Evolutionary conservation across 2,329 filamentous ascomycete species (phyloP), one percentile per base, ranked within the genome.

Genomic region (Alternaria sp.): DNA sequence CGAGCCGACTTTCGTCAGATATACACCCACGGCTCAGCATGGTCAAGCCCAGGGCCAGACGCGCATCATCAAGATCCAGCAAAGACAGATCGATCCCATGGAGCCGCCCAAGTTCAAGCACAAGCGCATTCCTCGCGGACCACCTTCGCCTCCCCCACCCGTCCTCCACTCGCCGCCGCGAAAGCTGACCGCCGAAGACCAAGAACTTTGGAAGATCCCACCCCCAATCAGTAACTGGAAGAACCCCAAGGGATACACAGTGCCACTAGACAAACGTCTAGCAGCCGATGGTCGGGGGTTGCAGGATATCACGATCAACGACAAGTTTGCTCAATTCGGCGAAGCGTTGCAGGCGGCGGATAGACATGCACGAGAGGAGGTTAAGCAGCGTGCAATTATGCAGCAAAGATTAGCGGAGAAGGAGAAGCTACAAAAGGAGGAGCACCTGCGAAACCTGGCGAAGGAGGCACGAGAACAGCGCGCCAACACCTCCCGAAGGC

Each of bases 61-160:
- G 74, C 90, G 96, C 13, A 97, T 99, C 69, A 96, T 99, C 88
- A 98, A 98, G 85, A 98, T 99, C 81, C 93, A 97, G 40, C 93
- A 97, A 80, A 87, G 93, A 59, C 95, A 98, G 79, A 87, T 91
- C 70, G 96, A 99, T 81, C 96, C 96, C 0, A 92, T 97, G 91
- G 95, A 97, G 77, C 96, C 96, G 1, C 95, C 96, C 2, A 98
- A 97, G 76, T 97, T 98, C 84, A 98, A 98, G 82, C 93, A 97
- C 83, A 98, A 98, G 85, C 97, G 97, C 83, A 97, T 99, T 61
- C 95, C 95, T 10, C 88, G 93, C 72, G 94, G 95, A 36, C 94
- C 96, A 10, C 94, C 95, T 0, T 96, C 91, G 54, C 96, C 96
- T 4, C 96, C 96, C 1, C 93, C 96, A 15, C 96, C 96, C 2